A percentile compares a stretch with the other conserved stretches of the same genome.
phyloP scores from a whole-genome alignment of 257 asterid species.

The Cynanchum wilfordii region DNA sequence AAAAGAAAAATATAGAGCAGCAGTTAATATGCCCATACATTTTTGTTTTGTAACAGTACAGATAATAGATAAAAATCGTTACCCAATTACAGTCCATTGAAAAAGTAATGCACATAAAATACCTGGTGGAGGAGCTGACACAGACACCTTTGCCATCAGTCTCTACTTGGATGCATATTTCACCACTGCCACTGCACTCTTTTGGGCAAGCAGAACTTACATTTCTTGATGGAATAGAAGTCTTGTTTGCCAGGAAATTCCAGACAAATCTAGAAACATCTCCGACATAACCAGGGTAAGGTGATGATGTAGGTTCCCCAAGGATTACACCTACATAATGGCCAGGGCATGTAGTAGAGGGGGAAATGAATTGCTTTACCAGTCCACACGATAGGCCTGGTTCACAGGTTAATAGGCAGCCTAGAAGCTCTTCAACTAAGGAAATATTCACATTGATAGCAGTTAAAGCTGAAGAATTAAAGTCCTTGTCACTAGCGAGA shows the following conservation, averaged over 20 bases:
- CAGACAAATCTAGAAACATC: constrained; percentile 84
- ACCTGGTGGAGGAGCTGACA: constrained; percentile 87
- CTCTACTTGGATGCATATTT: constrained; percentile 66
- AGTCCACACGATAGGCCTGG: constrained; percentile 80
- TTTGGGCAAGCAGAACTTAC: constrained; percentile 57
- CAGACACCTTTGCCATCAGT: constrained; percentile 73
- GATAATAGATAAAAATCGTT: neutral
- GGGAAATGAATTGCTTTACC: constrained; percentile 70
- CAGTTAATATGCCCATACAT: neutral
- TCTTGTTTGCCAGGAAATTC: constrained; percentile 85
- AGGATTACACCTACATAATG: constrained; percentile 79
- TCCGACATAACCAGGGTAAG: constrained; percentile 54
- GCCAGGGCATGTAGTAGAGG: constrained; percentile 70
- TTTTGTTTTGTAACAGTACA: neutral
- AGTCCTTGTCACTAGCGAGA: constrained; percentile 59
- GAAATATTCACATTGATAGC: constrained; percentile 57
- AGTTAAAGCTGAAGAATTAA: constrained; percentile 33
- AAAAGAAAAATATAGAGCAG: neutral
- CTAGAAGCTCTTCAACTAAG: constrained; percentile 70
- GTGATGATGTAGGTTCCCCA: constrained; percentile 74
- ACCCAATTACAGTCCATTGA: neutral
- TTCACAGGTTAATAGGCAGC: constrained; percentile 74
- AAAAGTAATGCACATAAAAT: constrained; percentile 7
- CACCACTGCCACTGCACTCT: constrained; percentile 53
- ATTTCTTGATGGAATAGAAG: constrained; percentile 53